Base-by-base conservation (phyloP, 805 yeast genomes). In the Yamadazyma laniorum region DNA sequence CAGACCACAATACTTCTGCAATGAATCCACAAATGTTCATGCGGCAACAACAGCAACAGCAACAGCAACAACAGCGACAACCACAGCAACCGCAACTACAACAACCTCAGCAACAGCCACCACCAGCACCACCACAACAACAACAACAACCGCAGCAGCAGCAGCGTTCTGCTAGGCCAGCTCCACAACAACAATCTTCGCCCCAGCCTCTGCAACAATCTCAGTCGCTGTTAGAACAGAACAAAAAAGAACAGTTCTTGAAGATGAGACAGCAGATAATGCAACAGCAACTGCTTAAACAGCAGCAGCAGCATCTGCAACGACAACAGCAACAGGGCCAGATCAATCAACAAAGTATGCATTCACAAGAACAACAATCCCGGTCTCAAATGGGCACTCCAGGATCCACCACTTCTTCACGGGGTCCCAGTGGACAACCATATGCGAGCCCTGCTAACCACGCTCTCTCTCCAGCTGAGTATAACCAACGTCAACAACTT, bases 181-280 rank as follows among this genome's bases (percentile, higher is more conserved):
- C n/a, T 5, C 29, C 22, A 17, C 33, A 4, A 11, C 37, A 27
- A 21, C 58, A 49, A 19, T 43, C 28, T 13, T 51, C 43, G 29
- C 50, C 40, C 26, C 36, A 29, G 14, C 45, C 29, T 25, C 42
- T 35, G n/a, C 50, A 38, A 25, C 50, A 40, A 25, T 59, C 54
- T 37, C 55, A 47, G n/a, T 59, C 52, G 37, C 55, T 45, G 21
- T 29, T 40, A 25, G 42, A 39, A 8, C 27, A 33, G 15, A 40
- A 34, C 42, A 62, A 58, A 44, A 65, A 59, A 43, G 67, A 61
- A 27, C 67, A 59, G 48, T 53, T 63, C 37, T 47, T 49, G 50
- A 56, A 56, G 45, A 63, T 56, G 74, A 59, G 64, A 41, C 65
- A 55, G 54, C 70, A 58, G 46, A 59, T 58, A 31, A 59, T 53